Evolutionary conservation across 805 yeast species (phyloP), one percentile per base, ranked within the genome.

Genomic region (Saccharomyces cerevisiae): DNA sequence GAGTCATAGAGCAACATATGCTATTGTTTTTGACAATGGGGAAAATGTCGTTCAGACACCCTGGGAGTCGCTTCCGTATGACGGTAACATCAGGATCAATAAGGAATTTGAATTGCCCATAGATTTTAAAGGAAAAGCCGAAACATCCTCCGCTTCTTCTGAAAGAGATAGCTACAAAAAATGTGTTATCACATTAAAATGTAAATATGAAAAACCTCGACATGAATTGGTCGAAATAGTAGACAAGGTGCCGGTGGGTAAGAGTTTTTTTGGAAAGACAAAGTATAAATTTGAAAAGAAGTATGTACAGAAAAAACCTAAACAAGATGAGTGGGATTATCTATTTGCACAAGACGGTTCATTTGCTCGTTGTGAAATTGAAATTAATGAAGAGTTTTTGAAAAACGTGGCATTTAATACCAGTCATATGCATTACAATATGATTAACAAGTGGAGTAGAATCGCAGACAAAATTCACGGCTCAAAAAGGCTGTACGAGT

Each of bases 281-380:
- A 73, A 70, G 53, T 74, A 66, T 55, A 67, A 57, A 47, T 64
- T 68, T 26, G 71, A 74, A 32, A 75, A 70, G 51, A 80, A 73
- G 58, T 79, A 76, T 56, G 79, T 83, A 5, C 76, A 83, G 2
- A 74, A 75, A 56, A 76, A 79, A 31, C 73, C 78, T 1, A 68
- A 70, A 3, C 54, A 60, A 27, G 95, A 87, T 71, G 71, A 77
- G 2, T 80, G 92, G 85, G 79, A 79, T 32, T 69, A 74, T 32
- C 72, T 79, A 53, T 78, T 89, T 58, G 96, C 97, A 1, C 76
- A 77, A 32, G 95, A 89, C 68, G 98, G 98, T 1, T 88, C 96
- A 41, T 90, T 88, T 76, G 96, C 89, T 8, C 78, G 92, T 62
- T 80, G 87, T 52, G 83, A 85, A 60, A 74, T 91, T 52, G 79